Evolutionary conservation across 306 rosid species (phyloP).

Genomic region (Quercus robur): DNA sequence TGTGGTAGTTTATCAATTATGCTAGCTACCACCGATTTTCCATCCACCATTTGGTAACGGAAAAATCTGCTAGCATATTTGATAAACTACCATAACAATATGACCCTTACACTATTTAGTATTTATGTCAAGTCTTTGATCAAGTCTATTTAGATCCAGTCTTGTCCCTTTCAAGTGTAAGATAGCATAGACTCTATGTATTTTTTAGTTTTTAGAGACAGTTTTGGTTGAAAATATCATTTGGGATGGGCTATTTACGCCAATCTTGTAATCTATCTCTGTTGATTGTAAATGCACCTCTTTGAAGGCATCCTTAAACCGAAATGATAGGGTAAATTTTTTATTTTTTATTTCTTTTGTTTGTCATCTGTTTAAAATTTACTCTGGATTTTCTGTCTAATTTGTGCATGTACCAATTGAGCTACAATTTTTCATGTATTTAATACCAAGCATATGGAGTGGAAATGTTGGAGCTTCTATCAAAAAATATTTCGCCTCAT

Average conservation of each 20-base stretch:
- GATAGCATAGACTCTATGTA: not conserved
- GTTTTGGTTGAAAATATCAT: not conserved
- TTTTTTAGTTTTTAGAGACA: not conserved
- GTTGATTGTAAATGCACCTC: not conserved
- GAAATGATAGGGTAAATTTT: not conserved
- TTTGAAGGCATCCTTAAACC: not conserved
- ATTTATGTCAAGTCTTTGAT: not conserved
- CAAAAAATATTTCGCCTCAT: constrained; percentile 61
- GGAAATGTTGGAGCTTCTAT: too few species aligned
- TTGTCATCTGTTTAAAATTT: not conserved
- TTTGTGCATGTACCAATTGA: too few species aligned
- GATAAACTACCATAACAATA: too few species aligned
- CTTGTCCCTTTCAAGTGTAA: not conserved
- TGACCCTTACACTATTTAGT: too few species aligned
- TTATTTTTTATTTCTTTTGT: not conserved
- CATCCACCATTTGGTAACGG: too few species aligned
- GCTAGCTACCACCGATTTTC: too few species aligned
- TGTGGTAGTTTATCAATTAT: too few species aligned
- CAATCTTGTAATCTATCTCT: not conserved
- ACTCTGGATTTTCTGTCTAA: not conserved
- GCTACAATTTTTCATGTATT: too few species aligned
- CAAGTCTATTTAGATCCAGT: not conserved
- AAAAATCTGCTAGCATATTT: too few species aligned
- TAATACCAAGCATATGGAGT: too few species aligned
- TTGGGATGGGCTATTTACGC: not conserved